These are phyloP conservation scores for Ophidiomyces ophidiicola DNA, from an alignment of 2,329 filamentous ascomycete genomes.

Conservation along the genomic window DNA sequence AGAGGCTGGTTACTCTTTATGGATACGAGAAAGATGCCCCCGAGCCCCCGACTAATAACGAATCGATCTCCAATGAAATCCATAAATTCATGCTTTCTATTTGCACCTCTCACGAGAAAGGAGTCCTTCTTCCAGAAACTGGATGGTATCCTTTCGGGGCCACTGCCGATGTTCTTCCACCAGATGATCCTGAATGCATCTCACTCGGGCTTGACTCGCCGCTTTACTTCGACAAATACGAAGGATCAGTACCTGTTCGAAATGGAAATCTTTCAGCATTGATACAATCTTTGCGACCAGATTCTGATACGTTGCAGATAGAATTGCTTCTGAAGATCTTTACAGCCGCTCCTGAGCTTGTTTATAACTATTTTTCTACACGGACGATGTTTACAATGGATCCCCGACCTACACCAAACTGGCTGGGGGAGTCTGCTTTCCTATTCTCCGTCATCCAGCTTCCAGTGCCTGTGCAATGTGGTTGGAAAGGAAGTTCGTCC, in stretches of 20 bases:
- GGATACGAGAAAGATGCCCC: slow-evolving; percentile 39
- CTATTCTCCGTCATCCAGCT: slow-evolving; percentile 70
- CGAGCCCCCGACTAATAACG: slow-evolving; percentile 31
- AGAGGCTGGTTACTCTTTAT: slow-evolving; percentile 61
- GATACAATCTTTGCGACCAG: slow-evolving; percentile 65
- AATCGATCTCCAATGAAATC: slow-evolving; percentile 50
- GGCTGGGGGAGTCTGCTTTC: slow-evolving; percentile 87
- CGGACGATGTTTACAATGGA: slow-evolving; percentile 76
- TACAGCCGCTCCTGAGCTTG: slow-evolving; percentile 65
- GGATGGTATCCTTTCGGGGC: slow-evolving; percentile 72
- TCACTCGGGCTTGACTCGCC: slow-evolving; percentile 58
- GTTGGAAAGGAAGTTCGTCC: slow-evolving; percentile 51
- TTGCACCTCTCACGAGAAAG: slow-evolving; percentile 61
- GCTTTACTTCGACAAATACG: slow-evolving; percentile 57
- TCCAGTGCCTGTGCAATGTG: slow-evolving; percentile 60
- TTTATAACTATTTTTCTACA: slow-evolving; percentile 73
- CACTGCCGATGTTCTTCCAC: slow-evolving; percentile 45
- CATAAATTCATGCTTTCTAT: slow-evolving; percentile 64
- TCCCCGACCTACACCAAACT: slow-evolving; percentile 81
- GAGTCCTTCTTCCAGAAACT: slow-evolving; percentile 60
- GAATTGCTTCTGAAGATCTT: slow-evolving; percentile 75
- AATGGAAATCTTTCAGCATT: slow-evolving; percentile 73
- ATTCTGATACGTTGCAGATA: slow-evolving; percentile 67
- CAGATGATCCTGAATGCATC: slow-evolving; percentile 36
- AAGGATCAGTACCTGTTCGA: slow-evolving; percentile 56